Conservation (phyloP, 164 flowering plant species). For the Saururus chinensis region DNA sequence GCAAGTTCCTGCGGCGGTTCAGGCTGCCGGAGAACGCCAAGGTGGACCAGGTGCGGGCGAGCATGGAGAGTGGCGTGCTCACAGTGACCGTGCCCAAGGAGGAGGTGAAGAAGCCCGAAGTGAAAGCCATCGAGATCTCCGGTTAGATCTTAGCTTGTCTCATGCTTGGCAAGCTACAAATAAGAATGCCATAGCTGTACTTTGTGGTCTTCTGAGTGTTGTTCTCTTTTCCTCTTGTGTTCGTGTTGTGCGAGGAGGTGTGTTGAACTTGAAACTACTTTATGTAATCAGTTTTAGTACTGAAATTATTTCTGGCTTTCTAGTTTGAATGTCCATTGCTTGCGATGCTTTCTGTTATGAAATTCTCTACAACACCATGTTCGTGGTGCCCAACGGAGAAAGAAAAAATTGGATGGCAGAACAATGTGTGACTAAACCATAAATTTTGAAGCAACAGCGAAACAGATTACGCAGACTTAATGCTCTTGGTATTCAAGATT, state of each 20-base stretch:
- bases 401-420: too few relatives aligned
- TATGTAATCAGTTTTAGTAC: too few relatives aligned
- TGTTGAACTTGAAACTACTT: not conserved
- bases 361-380: too few relatives aligned
- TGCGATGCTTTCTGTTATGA: too few relatives aligned
- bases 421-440: too few relatives aligned
- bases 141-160: constrained; percentile 8
- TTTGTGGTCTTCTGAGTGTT: not conserved
- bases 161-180: not conserved
- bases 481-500: too few relatives aligned
- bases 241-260: not conserved
- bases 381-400: too few relatives aligned
- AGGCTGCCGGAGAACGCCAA: constrained; percentile 31
- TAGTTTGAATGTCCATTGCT: too few relatives aligned
- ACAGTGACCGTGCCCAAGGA: constrained; percentile 30
- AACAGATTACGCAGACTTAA: too few relatives aligned
- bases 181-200: not conserved
- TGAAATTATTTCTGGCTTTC: too few relatives aligned
- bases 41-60: constrained; percentile 23
- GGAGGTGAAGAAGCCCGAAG: constrained; percentile 18
- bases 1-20: constrained; percentile 25
- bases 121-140: constrained; percentile 19
- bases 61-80: constrained; percentile 27
- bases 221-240: not conserved
- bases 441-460: too few relatives aligned